A percentile compares a stretch with the other conserved stretches of the same genome.
These are phyloP conservation scores for Carex pumila DNA, from an alignment of 176 grass and related monocot species.

Conservation along the genomic window DNA sequence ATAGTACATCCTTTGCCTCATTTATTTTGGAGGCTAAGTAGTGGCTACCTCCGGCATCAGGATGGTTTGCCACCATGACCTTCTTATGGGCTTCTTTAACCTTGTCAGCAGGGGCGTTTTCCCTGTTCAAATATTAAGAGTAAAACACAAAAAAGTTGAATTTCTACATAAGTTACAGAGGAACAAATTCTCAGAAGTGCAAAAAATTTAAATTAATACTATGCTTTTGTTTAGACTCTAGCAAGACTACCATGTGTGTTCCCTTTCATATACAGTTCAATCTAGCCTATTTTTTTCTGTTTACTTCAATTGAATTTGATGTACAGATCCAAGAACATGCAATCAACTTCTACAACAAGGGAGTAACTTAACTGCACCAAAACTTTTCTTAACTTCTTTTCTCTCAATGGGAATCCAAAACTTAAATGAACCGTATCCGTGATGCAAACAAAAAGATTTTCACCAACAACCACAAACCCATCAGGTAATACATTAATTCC, in stretches of 20 bases:
- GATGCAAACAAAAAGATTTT: not conserved
- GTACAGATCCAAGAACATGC: not conserved
- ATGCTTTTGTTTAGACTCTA: not conserved
- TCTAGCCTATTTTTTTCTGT: not conserved
- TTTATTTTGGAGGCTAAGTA: constrained; percentile 96
- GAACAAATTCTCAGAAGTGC: not conserved
- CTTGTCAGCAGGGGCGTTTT: constrained; percentile 66
- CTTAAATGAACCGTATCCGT: not conserved
- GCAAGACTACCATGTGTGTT: not conserved
- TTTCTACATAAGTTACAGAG: not conserved
- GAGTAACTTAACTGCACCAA: not conserved
- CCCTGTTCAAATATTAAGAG: constrained; percentile 33
- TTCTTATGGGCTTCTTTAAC: constrained; percentile 90
- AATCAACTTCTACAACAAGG: not conserved
- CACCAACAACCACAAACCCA: not conserved
- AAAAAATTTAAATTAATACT: not conserved
- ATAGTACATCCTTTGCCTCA: constrained; percentile 78
- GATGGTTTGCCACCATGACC: constrained; percentile 99
- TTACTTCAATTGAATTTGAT: not conserved
- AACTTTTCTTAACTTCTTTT: not conserved
- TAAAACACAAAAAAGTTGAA: not conserved
- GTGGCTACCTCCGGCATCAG: constrained; percentile 78
- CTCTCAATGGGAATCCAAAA: not conserved
- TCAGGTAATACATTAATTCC: not conserved
- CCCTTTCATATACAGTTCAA: not conserved